A percentile compares a stretch with the other conserved stretches of the same genome.
These are phyloP conservation scores for Bauhinia variegata DNA, from an alignment of 306 rosid species.

Conservation along the genomic window DNA sequence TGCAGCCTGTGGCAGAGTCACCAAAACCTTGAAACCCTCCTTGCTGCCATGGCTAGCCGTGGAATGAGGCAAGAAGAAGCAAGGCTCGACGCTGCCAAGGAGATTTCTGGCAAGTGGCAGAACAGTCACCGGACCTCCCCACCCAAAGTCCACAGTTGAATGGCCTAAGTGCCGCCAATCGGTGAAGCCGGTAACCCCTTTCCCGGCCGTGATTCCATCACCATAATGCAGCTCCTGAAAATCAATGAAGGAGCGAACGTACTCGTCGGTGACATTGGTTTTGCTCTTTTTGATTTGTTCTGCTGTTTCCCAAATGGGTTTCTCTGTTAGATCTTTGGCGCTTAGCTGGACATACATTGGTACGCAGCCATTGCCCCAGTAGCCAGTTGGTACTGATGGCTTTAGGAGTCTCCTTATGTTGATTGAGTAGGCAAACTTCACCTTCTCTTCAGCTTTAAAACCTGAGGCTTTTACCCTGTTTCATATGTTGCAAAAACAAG, in stretches of 20 bases:
- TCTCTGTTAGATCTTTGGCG: slow-evolving; percentile 52
- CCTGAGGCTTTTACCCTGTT: slow-evolving; percentile 59
- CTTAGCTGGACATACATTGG: slow-evolving; percentile 68
- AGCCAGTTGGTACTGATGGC: slow-evolving; percentile 64
- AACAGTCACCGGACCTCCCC: slow-evolving; percentile 93
- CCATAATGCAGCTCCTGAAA: slow-evolving; percentile 62
- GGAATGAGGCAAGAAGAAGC: slow-evolving; percentile 80
- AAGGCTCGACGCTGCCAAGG: slow-evolving; percentile 83
- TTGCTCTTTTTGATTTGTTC: slow-evolving; percentile 77
- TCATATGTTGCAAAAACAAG: background rate
- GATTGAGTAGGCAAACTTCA: slow-evolving; percentile 71
- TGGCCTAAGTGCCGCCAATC: slow-evolving; percentile 92
- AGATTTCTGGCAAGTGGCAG: slow-evolving; percentile 68
- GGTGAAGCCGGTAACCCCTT: slow-evolving; percentile 79
- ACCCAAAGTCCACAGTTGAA: slow-evolving; percentile 86
- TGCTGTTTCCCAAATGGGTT: slow-evolving; percentile 76
- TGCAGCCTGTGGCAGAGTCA: slow-evolving; percentile 55
- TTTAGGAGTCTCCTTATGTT: slow-evolving; percentile 59
- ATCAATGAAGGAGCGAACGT: slow-evolving; percentile 71
- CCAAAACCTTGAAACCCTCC: slow-evolving; percentile 71
- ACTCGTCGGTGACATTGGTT: slow-evolving; percentile 61
- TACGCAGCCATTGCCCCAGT: slow-evolving; percentile 90
- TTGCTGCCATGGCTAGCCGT: slow-evolving; percentile 33
- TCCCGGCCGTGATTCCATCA: slow-evolving; percentile 73
- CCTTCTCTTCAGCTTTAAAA: slow-evolving; percentile 52